Base-by-base conservation (phyloP, 1,284 basidiomycete species). In the Mycena sp. region DNA sequence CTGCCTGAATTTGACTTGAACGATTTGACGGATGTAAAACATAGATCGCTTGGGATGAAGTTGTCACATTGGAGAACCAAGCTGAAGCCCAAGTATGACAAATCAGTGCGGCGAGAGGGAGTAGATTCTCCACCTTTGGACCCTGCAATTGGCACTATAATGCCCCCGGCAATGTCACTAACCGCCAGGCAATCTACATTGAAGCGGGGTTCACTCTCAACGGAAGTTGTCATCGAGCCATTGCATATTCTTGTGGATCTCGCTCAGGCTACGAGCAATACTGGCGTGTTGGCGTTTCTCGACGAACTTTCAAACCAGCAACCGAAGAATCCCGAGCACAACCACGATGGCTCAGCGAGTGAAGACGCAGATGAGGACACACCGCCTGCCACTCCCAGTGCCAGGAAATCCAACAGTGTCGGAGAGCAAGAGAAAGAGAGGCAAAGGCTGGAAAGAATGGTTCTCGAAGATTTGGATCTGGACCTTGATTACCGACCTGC, bases 211-310 rank as follows among this genome's bases (percentile, higher is more conserved):
- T 29, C 51, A 43, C 38, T 30, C 45, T 29, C 53, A 44, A 58
- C 49, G 7, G 77, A 82, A 29, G 67, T 86, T 43, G 72, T 78
- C 19, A 60, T 91, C 6, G 78, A 81, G 2, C 88, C 93, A 2
- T 69, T 94, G 6, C 93, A 94, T 70, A 45, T 92, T 14, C 93
- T 94, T 71, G 59, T 92, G 30, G 93, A 96, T 72, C 77, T 93
- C n/a, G 85, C 72, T 68, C 78, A 76, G 49, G 77, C 79, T 69
- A 80, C 74, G 56, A 79, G 68, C 56, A 82, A 69, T 43, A 76
- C 77, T 32, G 67, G 51, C 19, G 23, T 67, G 14, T 45, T 53
- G 25, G 40, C 48, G 5, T 61, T 64, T n/a, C n/a, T 67, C 28
- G 74, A 55, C 30, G 75, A 56, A 54, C 53, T 59, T 65, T 60